phyloP scores from a whole-genome alignment of 2,329 filamentous ascomycete species.

The Trichoderma breve region DNA sequence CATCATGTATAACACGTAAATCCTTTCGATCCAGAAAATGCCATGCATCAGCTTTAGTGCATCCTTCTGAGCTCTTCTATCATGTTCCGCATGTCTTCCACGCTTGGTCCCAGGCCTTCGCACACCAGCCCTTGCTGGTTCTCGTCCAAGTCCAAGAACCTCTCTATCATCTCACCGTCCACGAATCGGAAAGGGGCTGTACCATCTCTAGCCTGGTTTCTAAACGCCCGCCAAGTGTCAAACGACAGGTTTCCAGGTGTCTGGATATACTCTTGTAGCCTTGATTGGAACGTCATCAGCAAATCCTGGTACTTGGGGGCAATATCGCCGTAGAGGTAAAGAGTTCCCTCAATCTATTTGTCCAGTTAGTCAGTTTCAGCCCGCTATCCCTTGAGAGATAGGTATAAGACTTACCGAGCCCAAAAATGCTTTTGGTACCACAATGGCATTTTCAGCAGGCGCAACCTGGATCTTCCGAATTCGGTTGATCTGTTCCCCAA shows the following conservation, averaged over 20 bases:
- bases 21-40: neutral
- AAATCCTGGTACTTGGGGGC: conserved; percentile 70
- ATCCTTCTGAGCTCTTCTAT: conserved; percentile 62
- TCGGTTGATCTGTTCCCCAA: conserved; percentile 91
- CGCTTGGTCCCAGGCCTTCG: conserved; percentile 55
- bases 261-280: conserved; percentile 63
- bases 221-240: conserved; percentile 76
- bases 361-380: neutral
- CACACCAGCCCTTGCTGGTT: conserved; percentile 53
- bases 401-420: conserved; percentile 65
- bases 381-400: neutral
- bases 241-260: conserved; percentile 75
- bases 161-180: conserved; percentile 86
- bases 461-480: conserved; percentile 73
- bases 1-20: neutral
- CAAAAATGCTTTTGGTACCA: conserved; percentile 81
- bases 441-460: conserved; percentile 60
- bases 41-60: conserved; percentile 44
- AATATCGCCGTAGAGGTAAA: conserved; percentile 87
- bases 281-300: conserved; percentile 75
- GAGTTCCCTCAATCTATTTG: conserved; percentile 75
- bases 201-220: conserved; percentile 67
- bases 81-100: conserved; percentile 61
- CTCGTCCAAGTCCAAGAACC: conserved; percentile 71
- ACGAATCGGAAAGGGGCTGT: conserved; percentile 83